Conservation (phyloP, 805 yeast genomes). For the Spathaspora gorwiae region DNA sequence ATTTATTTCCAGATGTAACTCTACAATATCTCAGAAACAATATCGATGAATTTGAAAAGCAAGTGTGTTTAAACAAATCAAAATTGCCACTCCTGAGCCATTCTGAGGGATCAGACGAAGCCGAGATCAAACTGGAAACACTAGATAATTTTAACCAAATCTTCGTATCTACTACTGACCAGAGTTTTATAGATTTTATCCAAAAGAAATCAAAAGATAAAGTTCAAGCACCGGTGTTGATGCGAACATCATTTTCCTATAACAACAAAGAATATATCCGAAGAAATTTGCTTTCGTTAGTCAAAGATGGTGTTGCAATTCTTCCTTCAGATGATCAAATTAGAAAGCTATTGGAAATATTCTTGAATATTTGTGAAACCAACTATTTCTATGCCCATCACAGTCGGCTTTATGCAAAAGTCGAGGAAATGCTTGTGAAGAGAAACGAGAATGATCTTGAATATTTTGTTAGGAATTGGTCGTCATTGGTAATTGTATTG, state of each 20-base stretch:
- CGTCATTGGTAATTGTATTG: conserved; percentile 6
- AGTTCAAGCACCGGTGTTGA: neutral
- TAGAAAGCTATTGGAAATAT: conserved; percentile 8
- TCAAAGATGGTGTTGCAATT: conserved; percentile 9
- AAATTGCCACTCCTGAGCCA: neutral
- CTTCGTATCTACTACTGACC: conserved; percentile 13
- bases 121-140: neutral
- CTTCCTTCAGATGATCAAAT: conserved; percentile 9
- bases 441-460: conserved; percentile 4
- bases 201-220: conserved; percentile 3
- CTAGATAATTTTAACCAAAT: conserved; percentile 3
- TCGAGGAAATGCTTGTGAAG: conserved; percentile 6
- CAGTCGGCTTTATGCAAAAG: conserved; percentile 1
- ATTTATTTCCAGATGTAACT: conserved; percentile 6
- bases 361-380: conserved; percentile 13
- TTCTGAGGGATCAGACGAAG: neutral
- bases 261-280: conserved; percentile 3
- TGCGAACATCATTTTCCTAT: conserved; percentile 4
- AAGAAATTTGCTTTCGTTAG: conserved; percentile 4
- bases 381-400: conserved; percentile 14
- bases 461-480: conserved; percentile 10
- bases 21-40: conserved; percentile 9
- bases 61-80: conserved; percentile 3
- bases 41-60: conserved; percentile 10
- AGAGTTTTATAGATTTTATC: conserved; percentile 13